Evolutionary conservation across 176 grass and related monocot species (phyloP), one percentile per base, ranked within the genome.

Genomic region (Eleusine coracana): DNA sequence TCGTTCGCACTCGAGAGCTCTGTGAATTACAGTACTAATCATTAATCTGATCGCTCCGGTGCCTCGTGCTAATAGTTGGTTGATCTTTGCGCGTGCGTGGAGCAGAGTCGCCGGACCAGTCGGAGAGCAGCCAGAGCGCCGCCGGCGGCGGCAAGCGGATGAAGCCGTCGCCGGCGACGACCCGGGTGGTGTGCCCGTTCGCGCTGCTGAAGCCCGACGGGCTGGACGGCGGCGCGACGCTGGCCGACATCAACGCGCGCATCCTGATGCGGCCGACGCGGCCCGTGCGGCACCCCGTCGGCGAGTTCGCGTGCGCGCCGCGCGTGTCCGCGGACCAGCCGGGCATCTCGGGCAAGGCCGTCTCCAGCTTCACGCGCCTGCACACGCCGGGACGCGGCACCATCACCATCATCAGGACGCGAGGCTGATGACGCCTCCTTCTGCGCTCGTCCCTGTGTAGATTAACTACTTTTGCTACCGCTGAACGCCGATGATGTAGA

Each of bases 331-430:
- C 93, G 18, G 82, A 83, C 81, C 83, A 82, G 66, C 91, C 83
- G n/a, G 93, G 93, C 21, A 63, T 96, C 28, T 99, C 96, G 0
- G 96, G 96, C 27, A 99, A 92, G 86, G 75, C 87, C 2, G 91
- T 99, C 42, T 86, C 92, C 63, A 91, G 96, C 74, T 86, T 99
- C 68, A 87, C 89, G 2, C 84, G 89, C 77, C 90, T 99, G 74
- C 90, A 96, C 70, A 99, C 96, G 7, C 84, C 28, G 0, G 96
- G 96, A 0, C 92, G 87, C 49, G 96, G 96, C 64, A 99, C 96
- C 64, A 92, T 99, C 3, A 99, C 96, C 56, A 99, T 99, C 86
- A 92, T 99, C 58, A 90, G 96, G 79, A 99, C 96, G 60, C 76
- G 91, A 74, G 91, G 89, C 64, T 98, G 60, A 29, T 3, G 8